Evolutionary conservation across 495 filamentous ascomycete species (phyloP).

Genomic region (Aspergillus homomorphus): DNA sequence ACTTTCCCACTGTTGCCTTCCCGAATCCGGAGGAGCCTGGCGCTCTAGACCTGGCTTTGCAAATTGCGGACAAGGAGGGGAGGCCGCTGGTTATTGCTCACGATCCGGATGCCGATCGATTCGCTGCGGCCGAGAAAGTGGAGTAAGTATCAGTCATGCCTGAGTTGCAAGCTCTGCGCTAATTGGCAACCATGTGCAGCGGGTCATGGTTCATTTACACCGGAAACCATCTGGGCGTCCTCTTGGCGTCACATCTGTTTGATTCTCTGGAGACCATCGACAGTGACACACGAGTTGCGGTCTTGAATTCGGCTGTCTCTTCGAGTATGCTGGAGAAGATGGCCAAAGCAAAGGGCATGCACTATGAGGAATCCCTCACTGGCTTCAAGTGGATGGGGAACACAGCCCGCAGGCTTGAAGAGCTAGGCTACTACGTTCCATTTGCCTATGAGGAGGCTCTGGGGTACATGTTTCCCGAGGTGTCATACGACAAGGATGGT

Average conservation of each 20-base stretch:
- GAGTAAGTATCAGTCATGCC: conserved; percentile 27
- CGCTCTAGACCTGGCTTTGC: conserved; percentile 61
- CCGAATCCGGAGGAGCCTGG: conserved; percentile 73
- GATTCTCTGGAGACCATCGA: conserved; percentile 36
- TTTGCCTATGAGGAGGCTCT: conserved; percentile 74
- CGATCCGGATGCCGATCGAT: conserved; percentile 72
- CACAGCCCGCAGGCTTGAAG: conserved; percentile 40
- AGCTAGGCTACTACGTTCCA: conserved; percentile 47
- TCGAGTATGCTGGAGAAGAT: conserved; percentile 62
- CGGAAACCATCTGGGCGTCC: conserved; percentile 65
- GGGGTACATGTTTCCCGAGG: conserved; percentile 68
- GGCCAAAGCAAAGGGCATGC: conserved; percentile 53
- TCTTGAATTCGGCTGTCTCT: conserved; percentile 64
- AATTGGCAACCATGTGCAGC: conserved; percentile 12
- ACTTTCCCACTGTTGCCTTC: conserved; percentile 68
- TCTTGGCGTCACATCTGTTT: conserved; percentile 58
- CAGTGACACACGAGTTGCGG: conserved; percentile 40
- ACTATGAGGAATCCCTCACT: conserved; percentile 63
- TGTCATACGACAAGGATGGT: conserved; percentile 70
- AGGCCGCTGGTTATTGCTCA: conserved; percentile 59
- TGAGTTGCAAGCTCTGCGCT: not conserved
- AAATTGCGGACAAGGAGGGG: conserved; percentile 48
- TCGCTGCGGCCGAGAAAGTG: conserved; percentile 63
- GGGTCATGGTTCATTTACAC: conserved; percentile 62
- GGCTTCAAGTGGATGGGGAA: conserved; percentile 75